Evolutionary conservation across 2,329 filamentous ascomycete genomes (phyloP), one percentile per base, ranked within the genome.

Genomic region (Didymella arachidicola): DNA sequence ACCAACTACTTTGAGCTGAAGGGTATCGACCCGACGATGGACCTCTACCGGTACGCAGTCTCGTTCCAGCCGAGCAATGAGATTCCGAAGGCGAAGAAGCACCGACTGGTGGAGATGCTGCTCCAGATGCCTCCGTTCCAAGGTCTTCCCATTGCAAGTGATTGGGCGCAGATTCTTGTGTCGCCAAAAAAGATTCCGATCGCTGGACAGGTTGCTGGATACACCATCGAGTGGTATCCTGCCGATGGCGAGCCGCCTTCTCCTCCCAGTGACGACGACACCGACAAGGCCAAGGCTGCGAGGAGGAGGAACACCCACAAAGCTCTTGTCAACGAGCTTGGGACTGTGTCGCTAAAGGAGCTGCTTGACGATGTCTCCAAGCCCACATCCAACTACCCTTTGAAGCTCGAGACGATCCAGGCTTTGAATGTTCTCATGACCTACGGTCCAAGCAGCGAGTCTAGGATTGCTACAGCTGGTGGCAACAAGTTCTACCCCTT

Each of bases 371-470:
- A 73, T n/a, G 32, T 84, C 78, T 61, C 69, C 81, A 42, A 74
- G 62, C 2, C 81, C 72, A 18, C 72, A 69, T 2, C 72, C 67
- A 77, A 5, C 14, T 83, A 83, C 44, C 68, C 71, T 0, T 70
- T 78, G 18, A 83, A 83, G 66, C 73, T 77, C 1, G 83, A 86
- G 53, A 72, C 84, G 0, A 78, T 87, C 6, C 84, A 87, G 56
- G 80, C 84, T 0, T 70, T 88, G 54, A 89, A 89, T 65, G 83
- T 87, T 32, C 75, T 88, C 22, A 72, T 87, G 49, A 79, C 81
- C 0, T 79, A 84, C 55, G 69, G 77, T 16, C 79, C 82, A 3
- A 84, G 80, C 59, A 77, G 70, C 1, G 72, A 77, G 7, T 54
- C 53, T 0, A 69, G 72, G 0, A 77, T 84, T 16, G 74, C 79